A percentile compares a stretch with the other conserved stretches of the same genome.
phyloP scores from a whole-genome alignment of 345 rosid species.

The Sonneratia alba region DNA sequence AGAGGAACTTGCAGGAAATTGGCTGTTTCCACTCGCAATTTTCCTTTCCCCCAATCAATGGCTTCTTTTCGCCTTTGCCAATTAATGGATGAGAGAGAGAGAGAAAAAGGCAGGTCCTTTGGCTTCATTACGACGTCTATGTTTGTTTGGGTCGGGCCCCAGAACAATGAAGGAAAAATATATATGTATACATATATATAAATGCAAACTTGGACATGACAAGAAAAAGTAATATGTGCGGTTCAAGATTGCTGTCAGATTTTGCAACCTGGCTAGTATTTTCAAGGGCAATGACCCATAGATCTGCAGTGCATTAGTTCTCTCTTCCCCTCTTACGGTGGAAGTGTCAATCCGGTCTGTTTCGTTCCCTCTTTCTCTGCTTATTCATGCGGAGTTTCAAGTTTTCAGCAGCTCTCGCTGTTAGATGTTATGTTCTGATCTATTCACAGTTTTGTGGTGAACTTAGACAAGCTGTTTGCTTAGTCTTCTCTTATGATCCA shows the following conservation, averaged over 20 bases:
- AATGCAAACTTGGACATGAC: not conserved
- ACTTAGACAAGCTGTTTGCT: not conserved
- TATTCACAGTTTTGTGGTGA: too few relatives aligned
- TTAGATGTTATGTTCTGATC: too few relatives aligned
- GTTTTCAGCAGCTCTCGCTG: too few relatives aligned
- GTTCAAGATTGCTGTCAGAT: not conserved
- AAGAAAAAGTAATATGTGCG: not conserved
- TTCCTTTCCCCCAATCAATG: not conserved
- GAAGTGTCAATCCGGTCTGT: not conserved
- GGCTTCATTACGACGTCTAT: not conserved
- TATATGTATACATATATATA: not conserved
- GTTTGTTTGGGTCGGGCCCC: slow-evolving; percentile 3
- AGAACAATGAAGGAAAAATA: not conserved
- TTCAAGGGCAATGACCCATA: not conserved
- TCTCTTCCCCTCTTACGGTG: not conserved
- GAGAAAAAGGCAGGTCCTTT: not conserved
- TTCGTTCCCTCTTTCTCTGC: not conserved
- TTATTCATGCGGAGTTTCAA: not conserved
- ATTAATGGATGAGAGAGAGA: not conserved
- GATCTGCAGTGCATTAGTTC: not conserved
- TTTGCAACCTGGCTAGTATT: not conserved
- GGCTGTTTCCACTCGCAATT: not conserved
- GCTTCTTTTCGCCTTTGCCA: slow-evolving; percentile 3
- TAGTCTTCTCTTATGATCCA: not conserved
- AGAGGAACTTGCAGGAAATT: not conserved